These are phyloP conservation scores for Stemphylium lycopersici DNA, from an alignment of 2,329 filamentous ascomycete species.

Conservation along the genomic window DNA sequence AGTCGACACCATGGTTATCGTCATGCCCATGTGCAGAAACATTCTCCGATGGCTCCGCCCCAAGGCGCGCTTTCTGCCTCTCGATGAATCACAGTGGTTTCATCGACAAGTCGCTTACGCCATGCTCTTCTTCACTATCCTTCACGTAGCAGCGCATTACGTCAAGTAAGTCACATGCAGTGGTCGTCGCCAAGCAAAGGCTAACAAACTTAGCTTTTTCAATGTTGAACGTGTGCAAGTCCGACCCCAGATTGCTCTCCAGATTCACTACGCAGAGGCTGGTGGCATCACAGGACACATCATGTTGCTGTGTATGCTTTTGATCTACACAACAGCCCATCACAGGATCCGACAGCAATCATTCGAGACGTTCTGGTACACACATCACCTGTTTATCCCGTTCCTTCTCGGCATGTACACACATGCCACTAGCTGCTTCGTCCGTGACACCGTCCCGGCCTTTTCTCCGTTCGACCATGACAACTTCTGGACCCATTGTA, in stretches of 20 bases:
- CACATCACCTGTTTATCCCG: conserved; percentile 96
- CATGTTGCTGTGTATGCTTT: conserved; percentile 98
- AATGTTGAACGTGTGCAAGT: conserved; percentile 89
- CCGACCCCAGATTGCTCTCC: conserved; percentile 76
- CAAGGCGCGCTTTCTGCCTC: conserved; percentile 83
- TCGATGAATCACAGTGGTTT: conserved; percentile 98
- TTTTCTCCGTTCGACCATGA: conserved; percentile 84
- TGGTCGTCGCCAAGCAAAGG: background rate
- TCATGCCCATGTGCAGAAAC: conserved; percentile 94
- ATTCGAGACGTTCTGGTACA: conserved; percentile 99
- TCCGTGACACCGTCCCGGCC: conserved; percentile 75
- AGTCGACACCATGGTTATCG: conserved; percentile 83
- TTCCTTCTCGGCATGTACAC: conserved; percentile 95
- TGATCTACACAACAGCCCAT: conserved; percentile 97
- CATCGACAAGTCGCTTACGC: conserved; percentile 93
- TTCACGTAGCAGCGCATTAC: conserved; percentile 84
- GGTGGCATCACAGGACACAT: conserved; percentile 95
- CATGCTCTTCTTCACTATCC: conserved; percentile 78
- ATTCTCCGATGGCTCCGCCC: conserved; percentile 83
- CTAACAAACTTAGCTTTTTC: conserved; percentile 72
- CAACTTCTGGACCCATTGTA: conserved; percentile 87
- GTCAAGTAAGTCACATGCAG: conserved; percentile 72
- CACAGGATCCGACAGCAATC: conserved; percentile 93
- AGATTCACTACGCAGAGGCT: conserved; percentile 89
- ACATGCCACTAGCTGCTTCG: conserved; percentile 94